Percentiles rank a stretch among this genome's conserved stretches.
phyloP scores from a whole-genome alignment of 1,139 yeast genomes.

The Debaryomyces coudertii region DNA sequence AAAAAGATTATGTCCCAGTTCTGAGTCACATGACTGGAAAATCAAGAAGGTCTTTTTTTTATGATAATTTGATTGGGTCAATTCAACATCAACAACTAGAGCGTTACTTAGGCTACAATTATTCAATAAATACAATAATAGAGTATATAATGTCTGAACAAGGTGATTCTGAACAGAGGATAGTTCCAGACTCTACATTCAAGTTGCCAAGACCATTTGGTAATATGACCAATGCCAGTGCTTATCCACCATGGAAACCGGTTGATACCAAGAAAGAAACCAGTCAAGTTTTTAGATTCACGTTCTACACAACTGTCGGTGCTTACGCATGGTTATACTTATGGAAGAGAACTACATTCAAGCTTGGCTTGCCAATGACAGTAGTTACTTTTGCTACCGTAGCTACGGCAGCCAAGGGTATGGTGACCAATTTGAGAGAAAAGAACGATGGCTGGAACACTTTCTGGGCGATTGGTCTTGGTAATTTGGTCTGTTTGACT shows the following conservation, averaged over 20 bases:
- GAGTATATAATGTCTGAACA: conserved; percentile 22
- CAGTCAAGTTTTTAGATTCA: conserved; percentile 40
- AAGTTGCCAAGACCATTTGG: conserved; percentile 50
- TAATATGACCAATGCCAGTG: conserved; percentile 42
- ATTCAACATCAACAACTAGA: not conserved
- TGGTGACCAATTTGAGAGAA: conserved; percentile 49
- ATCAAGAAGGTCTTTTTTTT: conserved; percentile 5
- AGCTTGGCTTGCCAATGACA: conserved; percentile 44
- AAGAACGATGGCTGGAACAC: conserved; percentile 55
- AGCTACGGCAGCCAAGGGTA: conserved; percentile 46
- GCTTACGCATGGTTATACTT: conserved; percentile 53
- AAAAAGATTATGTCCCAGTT: conserved; percentile 6
- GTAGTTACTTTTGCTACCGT: conserved; percentile 47
- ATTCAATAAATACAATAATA: not conserved
- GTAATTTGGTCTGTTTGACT: conserved; percentile 45
- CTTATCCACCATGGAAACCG: conserved; percentile 50
- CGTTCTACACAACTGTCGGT: conserved; percentile 50
- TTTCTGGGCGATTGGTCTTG: conserved; percentile 48
- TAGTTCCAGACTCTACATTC: conserved; percentile 41
- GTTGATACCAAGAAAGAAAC: conserved; percentile 49
- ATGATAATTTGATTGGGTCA: conserved; percentile 23
- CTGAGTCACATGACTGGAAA: conserved; percentile 6
- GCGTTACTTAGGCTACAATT: not conserved
- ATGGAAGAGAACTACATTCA: conserved; percentile 52
- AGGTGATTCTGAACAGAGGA: conserved; percentile 18